Base-by-base conservation (phyloP, 306 rosid species). In the Hippophae tibetana region DNA sequence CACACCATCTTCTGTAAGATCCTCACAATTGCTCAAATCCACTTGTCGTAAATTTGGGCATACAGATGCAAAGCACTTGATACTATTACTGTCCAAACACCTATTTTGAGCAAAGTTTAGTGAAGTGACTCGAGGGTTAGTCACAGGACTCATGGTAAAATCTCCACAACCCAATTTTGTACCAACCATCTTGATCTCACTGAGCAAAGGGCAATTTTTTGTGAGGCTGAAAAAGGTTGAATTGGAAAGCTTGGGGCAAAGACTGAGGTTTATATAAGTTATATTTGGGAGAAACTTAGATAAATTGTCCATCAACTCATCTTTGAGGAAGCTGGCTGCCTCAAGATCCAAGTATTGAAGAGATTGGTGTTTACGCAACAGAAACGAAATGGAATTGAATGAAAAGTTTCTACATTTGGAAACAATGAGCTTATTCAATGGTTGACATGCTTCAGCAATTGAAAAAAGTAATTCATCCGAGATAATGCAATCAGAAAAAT, bases 321-420 rank as follows among this genome's bases (percentile, higher is more conserved):
- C 89, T 8, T 67, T 58, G 10, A 82, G 68, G 61, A 79, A 79
- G 14, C 49, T 5, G 3, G 69, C 72, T 0, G 18, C 54, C 27
- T 67, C 60, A 64, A 86, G 82, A 71, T 76, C 75, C 26, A 89
- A 74, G 64, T 84, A 64, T 62, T 76, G 75, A 56, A 86, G n/a
- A 47, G 13, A 54, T 13, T 7, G 74, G 64, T 77, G 71, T 11
- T 60, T 74, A 5, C 66, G 52, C 69, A 86, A 65, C 74, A 89
- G 60, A 13, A 18, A 55, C 4, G 25, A 61, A 43, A 86, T 65
- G 38, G 84, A 95, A 61, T 52, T 38, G 42, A 51, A 78, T 41
- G 73, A 74, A 53, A 61, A 84, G 42, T 56, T 46, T 11, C 7
- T 2, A 23, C 83, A 81, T 8, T 44, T 13, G 11, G 61, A 59